These are phyloP conservation scores for Stemphylium lycopersici DNA, from an alignment of 2,329 filamentous ascomycete species.

Conservation along the genomic window DNA sequence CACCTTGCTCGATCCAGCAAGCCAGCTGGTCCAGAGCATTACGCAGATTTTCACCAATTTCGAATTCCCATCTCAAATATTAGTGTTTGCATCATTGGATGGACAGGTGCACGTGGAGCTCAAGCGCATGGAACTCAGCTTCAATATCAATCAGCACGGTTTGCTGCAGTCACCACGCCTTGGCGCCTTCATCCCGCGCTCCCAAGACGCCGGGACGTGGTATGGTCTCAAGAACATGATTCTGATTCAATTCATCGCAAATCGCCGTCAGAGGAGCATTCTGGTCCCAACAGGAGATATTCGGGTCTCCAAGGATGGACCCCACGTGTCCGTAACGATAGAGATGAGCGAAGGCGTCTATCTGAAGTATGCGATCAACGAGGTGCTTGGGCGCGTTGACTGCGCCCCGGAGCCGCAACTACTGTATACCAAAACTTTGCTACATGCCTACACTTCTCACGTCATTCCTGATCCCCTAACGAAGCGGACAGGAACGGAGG, in stretches of 20 bases:
- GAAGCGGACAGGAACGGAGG: conserved; percentile 65
- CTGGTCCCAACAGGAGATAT: conserved; percentile 59
- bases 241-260: conserved; percentile 57
- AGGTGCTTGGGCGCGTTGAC: conserved; percentile 61
- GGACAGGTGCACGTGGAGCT: conserved; percentile 56
- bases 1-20: conserved; percentile 59
- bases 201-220: conserved; percentile 66
- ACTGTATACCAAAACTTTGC: conserved; percentile 62
- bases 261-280: conserved; percentile 56
- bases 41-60: conserved; percentile 58
- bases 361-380: conserved; percentile 60
- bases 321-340: conserved; percentile 54
- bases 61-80: conserved; percentile 53
- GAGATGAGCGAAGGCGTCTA: conserved; percentile 49
- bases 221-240: conserved; percentile 66
- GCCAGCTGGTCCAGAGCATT: conserved; percentile 50
- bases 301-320: conserved; percentile 28
- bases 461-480: conserved; percentile 64
- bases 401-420: conserved; percentile 63
- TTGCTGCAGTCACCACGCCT: conserved; percentile 59
- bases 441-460: conserved; percentile 68
- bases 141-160: conserved; percentile 54
- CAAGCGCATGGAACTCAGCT: conserved; percentile 60
- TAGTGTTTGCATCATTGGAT: conserved; percentile 53
- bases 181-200: conserved; percentile 52